phyloP scores from a whole-genome alignment of 2,329 filamentous ascomycete genomes.

The Immersiporthe knoxdaviesiana region DNA sequence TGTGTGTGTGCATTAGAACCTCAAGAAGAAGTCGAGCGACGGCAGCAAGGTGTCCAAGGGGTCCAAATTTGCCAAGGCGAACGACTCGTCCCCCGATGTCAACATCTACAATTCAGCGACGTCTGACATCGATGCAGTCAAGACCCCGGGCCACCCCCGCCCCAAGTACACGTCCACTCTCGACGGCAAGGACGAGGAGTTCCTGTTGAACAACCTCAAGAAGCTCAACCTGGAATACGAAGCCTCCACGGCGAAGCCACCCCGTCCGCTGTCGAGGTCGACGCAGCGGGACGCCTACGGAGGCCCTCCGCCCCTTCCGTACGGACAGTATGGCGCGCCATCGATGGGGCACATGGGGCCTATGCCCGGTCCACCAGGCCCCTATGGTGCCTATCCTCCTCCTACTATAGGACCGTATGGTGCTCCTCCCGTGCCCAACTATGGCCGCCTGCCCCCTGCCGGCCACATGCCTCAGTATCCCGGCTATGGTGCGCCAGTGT shows the following conservation, averaged over 20 bases:
- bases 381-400: slow-evolving; percentile 18
- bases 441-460: background rate
- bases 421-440: background rate
- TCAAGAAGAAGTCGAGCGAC: slow-evolving; percentile 22
- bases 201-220: slow-evolving; percentile 25
- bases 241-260: background rate
- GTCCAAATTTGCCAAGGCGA: background rate
- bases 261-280: background rate
- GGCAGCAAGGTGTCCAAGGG: slow-evolving; percentile 17
- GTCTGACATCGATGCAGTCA: slow-evolving; percentile 14
- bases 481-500: slow-evolving; percentile 12
- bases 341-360: slow-evolving; percentile 4
- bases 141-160: slow-evolving; percentile 1
- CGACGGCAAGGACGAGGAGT: slow-evolving; percentile 24
- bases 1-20: slow-evolving; percentile 12
- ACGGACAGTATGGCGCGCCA: slow-evolving; percentile 13
- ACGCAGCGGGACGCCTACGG: slow-evolving; percentile 14
- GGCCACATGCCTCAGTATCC: slow-evolving; percentile 5
- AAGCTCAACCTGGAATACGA: slow-evolving; percentile 11
- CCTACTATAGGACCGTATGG: slow-evolving; percentile 15
- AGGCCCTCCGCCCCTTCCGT: slow-evolving; percentile 6
- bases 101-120: slow-evolving; percentile 20
- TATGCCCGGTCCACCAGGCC: slow-evolving; percentile 10
- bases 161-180: slow-evolving; percentile 20
- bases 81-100: slow-evolving; percentile 12